Percentiles rank a stretch among this genome's conserved stretches.
These are phyloP conservation scores for Carpinus viminea DNA, from an alignment of 306 rosid species.

Conservation along the genomic window DNA sequence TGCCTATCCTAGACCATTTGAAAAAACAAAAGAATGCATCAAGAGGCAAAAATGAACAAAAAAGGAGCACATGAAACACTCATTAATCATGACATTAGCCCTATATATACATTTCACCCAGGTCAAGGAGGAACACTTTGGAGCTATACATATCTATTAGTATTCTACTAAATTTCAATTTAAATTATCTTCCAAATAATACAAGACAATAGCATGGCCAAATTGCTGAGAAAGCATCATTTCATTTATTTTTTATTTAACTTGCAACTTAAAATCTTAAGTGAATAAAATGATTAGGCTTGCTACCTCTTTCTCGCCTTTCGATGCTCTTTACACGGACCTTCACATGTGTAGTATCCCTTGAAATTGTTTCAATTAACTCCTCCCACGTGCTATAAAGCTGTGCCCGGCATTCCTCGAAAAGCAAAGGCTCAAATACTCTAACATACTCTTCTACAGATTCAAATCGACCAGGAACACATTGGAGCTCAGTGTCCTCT, in stretches of 20 bases:
- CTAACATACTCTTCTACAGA: conserved; percentile 85
- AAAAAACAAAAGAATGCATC: neutral
- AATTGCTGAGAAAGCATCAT: neutral
- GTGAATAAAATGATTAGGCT: conserved; percentile 3
- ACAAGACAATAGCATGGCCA: conserved; percentile 8
- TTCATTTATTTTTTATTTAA: neutral
- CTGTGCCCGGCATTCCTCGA: conserved; percentile 99
- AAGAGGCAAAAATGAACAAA: neutral
- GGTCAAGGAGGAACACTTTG: neutral
- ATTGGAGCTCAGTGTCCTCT: conserved; percentile 90
- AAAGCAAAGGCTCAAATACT: conserved; percentile 96
- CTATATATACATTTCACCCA: neutral
- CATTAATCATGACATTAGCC: neutral
- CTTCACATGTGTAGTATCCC: conserved; percentile 75
- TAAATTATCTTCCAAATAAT: neutral
- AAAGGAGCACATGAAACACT: neutral
- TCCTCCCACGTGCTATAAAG: conserved; percentile 98
- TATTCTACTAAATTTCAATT: neutral
- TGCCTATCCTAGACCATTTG: neutral
- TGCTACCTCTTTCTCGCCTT: conserved; percentile 90
- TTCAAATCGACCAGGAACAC: conserved; percentile 92
- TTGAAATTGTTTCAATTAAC: conserved; percentile 71
- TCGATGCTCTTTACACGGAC: conserved; percentile 89
- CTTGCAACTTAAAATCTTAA: conserved; percentile 18
- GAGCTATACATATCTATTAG: neutral